Conservation (phyloP, 2,329 filamentous ascomycete genomes). For the Fusarium tricinctum region DNA sequence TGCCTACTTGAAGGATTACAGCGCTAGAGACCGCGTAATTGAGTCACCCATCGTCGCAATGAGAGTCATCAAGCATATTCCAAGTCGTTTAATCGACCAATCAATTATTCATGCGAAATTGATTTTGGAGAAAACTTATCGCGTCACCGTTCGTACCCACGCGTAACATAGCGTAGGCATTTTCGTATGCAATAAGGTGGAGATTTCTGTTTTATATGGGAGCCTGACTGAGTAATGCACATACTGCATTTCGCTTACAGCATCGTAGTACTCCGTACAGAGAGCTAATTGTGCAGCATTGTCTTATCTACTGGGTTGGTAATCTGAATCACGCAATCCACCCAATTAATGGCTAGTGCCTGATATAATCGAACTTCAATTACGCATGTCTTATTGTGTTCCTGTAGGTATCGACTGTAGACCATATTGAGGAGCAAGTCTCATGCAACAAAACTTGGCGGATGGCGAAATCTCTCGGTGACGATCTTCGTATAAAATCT, state of each 20-base stretch:
- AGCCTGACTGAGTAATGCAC: background rate
- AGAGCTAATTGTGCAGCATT: no score
- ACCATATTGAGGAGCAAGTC: background rate
- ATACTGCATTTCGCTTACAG: background rate
- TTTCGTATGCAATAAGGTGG: background rate
- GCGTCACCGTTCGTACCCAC: background rate
- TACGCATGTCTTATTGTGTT: background rate
- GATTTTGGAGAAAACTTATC: background rate
- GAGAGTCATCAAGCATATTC: constrained; percentile 6
- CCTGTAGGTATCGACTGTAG: background rate
- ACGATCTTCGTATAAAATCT: background rate
- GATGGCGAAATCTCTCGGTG: background rate
- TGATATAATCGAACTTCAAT: no score
- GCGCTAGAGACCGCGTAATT: constrained; percentile 9
- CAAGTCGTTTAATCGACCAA: background rate
- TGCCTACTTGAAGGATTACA: background rate
- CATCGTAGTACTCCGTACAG: background rate
- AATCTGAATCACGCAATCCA: background rate
- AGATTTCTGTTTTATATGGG: background rate
- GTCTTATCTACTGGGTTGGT: no score
- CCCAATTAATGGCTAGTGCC: no score
- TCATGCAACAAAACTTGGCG: no score
- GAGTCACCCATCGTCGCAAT: constrained; percentile 15
- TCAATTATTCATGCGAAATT: background rate
- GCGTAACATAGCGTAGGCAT: background rate